Conservation (phyloP, 768 basidiomycete species). For the Calocybe gangraenosa region DNA sequence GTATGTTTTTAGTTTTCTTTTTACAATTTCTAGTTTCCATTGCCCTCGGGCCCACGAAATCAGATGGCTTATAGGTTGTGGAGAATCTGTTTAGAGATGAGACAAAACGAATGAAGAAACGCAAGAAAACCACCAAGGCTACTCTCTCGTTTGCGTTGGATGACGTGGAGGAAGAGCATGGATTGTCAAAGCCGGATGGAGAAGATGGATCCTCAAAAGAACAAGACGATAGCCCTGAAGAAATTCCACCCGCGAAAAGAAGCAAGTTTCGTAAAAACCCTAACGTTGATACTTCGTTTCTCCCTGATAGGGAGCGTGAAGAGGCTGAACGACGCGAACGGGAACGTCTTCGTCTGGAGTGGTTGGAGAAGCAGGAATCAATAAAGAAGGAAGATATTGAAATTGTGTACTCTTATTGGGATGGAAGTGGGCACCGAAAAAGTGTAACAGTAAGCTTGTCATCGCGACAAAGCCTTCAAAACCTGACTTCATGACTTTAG, state of each 20-base stretch:
- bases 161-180: conserved; percentile 61
- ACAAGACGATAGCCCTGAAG: conserved; percentile 35
- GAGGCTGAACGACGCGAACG: conserved; percentile 86
- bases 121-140: conserved; percentile 84
- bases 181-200: conserved; percentile 24
- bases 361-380: conserved; percentile 70
- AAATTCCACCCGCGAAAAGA: conserved; percentile 57
- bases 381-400: conserved; percentile 76
- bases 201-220: conserved; percentile 29
- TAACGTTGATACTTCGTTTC: conserved; percentile 93
- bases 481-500: conserved; percentile 34
- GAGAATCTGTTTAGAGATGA: conserved; percentile 87
- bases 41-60: conserved; percentile 18
- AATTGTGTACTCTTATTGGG: conserved; percentile 96
- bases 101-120: conserved; percentile 84
- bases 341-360: conserved; percentile 85
- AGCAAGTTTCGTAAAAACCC: conserved; percentile 92
- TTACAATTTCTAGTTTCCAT: conserved; percentile 13
- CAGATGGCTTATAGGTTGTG: conserved; percentile 68
- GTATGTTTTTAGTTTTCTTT: conserved; percentile 50
- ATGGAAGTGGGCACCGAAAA: conserved; percentile 95
- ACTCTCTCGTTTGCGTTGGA: conserved; percentile 91
- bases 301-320: conserved; percentile 97
- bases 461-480: neutral
- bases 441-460: conserved; percentile 68